Conservation (phyloP, 495 filamentous ascomycete species). For the Neurospora sp. region DNA sequence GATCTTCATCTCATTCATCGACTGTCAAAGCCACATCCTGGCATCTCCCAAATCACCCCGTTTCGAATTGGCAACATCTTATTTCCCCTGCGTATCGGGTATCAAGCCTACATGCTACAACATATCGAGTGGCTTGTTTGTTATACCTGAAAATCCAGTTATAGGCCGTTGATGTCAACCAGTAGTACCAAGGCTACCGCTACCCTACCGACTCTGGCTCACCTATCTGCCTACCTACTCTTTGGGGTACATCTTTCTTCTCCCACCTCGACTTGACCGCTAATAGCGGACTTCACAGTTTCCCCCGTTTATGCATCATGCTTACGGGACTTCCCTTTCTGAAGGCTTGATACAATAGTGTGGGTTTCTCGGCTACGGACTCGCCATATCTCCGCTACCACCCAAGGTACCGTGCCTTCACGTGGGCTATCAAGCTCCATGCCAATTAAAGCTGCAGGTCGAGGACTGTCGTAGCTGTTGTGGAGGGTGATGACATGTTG, state of each 20-base stretch:
- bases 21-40: slow-evolving; percentile 1
- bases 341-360: background rate
- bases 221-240: background rate
- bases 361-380: background rate
- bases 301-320: background rate
- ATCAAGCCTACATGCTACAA: background rate
- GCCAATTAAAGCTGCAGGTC: background rate
- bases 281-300: background rate
- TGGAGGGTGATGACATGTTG: background rate
- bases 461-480: background rate
- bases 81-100: background rate
- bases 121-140: background rate
- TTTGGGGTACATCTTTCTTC: background rate
- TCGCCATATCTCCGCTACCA: background rate
- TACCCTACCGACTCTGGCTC: background rate
- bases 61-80: background rate
- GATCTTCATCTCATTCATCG: slow-evolving; percentile 11
- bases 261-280: background rate
- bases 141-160: background rate
- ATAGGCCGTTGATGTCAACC: background rate
- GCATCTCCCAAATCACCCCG: background rate
- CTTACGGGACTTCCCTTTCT: background rate
- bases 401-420: background rate
- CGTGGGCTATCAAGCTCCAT: background rate
- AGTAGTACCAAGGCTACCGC: background rate